Conservation (phyloP, 306 rosid species). For the Arachis stenosperma region DNA sequence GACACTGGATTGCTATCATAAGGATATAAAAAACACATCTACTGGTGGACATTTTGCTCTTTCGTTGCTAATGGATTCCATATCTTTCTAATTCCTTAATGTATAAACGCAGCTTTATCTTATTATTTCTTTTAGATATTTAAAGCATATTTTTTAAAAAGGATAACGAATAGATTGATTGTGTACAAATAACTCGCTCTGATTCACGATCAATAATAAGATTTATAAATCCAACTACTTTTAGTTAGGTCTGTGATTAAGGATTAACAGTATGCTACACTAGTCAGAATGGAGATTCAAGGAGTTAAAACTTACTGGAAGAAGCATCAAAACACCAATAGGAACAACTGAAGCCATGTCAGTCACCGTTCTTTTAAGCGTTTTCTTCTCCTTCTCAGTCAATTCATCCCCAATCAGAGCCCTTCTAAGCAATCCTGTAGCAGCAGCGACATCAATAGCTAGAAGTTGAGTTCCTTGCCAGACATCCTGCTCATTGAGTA, state of each 20-base stretch:
- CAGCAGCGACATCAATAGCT: slow-evolving; percentile 83
- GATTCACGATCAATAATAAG: slow-evolving; percentile 16
- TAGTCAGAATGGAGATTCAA: not conserved
- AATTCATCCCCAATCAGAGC: slow-evolving; percentile 81
- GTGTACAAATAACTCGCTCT: slow-evolving; percentile 7
- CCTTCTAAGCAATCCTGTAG: slow-evolving; percentile 78
- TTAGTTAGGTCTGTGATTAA: not conserved
- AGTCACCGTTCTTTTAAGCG: slow-evolving; percentile 79
- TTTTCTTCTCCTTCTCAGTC: slow-evolving; percentile 85
- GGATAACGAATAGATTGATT: slow-evolving; percentile 2
- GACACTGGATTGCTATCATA: slow-evolving; percentile 16
- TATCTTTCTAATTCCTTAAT: not conserved
- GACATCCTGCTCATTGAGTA: slow-evolving; percentile 70
- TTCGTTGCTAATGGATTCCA: not conserved
- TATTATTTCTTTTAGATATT: slow-evolving; percentile 22
- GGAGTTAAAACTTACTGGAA: slow-evolving; percentile 71
- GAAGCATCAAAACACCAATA: slow-evolving; percentile 91
- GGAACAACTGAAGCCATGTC: slow-evolving; percentile 98
- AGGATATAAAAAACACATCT: slow-evolving; percentile 9
- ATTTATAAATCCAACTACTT: slow-evolving; percentile 30
- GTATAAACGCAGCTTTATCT: slow-evolving; percentile 11
- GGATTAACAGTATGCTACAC: slow-evolving; percentile 8
- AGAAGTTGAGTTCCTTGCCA: slow-evolving; percentile 99
- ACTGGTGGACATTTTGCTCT: slow-evolving; percentile 25
- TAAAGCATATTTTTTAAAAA: not conserved